phyloP scores from a whole-genome alignment of 208 protist genomes.

The Leishmania major region DNA sequence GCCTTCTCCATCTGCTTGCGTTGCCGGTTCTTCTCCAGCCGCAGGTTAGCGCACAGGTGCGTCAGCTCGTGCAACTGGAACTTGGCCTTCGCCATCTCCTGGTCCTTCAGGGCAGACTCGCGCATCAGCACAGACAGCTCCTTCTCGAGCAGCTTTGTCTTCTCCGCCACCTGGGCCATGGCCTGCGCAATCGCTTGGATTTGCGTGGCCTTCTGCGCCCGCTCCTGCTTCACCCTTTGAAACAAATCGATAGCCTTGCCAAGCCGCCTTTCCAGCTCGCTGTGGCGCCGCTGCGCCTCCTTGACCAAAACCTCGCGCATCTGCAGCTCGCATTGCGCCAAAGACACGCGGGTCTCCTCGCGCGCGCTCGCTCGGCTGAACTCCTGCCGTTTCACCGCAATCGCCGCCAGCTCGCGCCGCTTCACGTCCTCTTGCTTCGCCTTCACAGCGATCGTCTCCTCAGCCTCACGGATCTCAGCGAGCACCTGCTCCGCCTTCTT shows the following conservation, averaged over 20 bases:
- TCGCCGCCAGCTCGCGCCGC: conserved; percentile 62
- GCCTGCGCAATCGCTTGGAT: conserved; percentile 94
- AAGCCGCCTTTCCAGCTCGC: conserved; percentile 80
- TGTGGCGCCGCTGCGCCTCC: conserved; percentile 62
- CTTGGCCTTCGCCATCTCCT: conserved; percentile 79
- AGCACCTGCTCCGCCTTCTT: conserved; percentile 49
- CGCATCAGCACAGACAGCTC: conserved; percentile 91
- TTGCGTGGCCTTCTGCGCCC: conserved; percentile 92
- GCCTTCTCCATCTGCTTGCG: conserved; percentile 70
- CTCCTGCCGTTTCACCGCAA: conserved; percentile 81
- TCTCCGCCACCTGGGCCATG: conserved; percentile 95
- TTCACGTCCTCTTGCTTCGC: conserved; percentile 75
- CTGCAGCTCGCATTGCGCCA: conserved; percentile 90
- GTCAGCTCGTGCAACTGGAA: conserved; percentile 79
- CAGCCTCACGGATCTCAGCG: conserved; percentile 66
- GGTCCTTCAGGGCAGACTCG: conserved; percentile 90
- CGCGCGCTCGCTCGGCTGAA: conserved; percentile 85
- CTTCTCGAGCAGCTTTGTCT: conserved; percentile 96
- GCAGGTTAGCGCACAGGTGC: conserved; percentile 69
- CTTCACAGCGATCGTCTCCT: conserved; percentile 72
- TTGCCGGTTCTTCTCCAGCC: conserved; percentile 86
- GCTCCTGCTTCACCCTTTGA: conserved; percentile 92
- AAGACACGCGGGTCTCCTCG: conserved; percentile 65
- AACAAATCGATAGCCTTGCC: conserved; percentile 79
- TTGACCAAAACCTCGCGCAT: conserved; percentile 69